Evolutionary conservation across 306 rosid genomes (phyloP).

Genomic region (Ammopiptanthus mongolicus): DNA sequence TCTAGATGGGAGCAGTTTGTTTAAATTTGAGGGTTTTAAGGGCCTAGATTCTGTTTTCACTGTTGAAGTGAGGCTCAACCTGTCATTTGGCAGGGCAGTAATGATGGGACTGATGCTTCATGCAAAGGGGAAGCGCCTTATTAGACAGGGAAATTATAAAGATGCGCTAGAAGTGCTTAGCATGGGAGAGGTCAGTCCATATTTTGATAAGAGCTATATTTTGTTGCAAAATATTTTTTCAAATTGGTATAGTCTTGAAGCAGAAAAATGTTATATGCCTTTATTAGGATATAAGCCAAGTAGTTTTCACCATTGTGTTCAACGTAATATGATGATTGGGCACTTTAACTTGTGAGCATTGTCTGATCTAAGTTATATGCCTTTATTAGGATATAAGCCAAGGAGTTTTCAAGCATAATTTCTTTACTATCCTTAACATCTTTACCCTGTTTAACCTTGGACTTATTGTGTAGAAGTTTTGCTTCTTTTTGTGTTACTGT

Average conservation of each 20-base stretch:
- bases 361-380: neutral
- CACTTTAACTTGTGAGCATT: neutral
- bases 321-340: neutral
- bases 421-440: neutral
- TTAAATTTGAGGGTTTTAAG: neutral
- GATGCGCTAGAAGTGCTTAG: conserved; percentile 84
- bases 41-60: conserved; percentile 14
- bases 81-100: conserved; percentile 62
- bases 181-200: conserved; percentile 78
- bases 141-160: conserved; percentile 48
- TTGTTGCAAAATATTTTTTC: neutral
- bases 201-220: neutral
- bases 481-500: neutral
- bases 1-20: neutral
- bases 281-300: no score
- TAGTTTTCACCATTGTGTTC: neutral
- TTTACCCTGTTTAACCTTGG: neutral
- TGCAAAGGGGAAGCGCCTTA: conserved; percentile 66
- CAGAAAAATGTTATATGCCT: no score
- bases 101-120: conserved; percentile 98
- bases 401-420: neutral
- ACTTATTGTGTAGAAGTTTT: neutral
- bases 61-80: conserved; percentile 21
- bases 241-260: neutral
- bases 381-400: neutral